phyloP scores from a whole-genome alignment of 129 eudicot species.

The Oenanthe sinensis region DNA sequence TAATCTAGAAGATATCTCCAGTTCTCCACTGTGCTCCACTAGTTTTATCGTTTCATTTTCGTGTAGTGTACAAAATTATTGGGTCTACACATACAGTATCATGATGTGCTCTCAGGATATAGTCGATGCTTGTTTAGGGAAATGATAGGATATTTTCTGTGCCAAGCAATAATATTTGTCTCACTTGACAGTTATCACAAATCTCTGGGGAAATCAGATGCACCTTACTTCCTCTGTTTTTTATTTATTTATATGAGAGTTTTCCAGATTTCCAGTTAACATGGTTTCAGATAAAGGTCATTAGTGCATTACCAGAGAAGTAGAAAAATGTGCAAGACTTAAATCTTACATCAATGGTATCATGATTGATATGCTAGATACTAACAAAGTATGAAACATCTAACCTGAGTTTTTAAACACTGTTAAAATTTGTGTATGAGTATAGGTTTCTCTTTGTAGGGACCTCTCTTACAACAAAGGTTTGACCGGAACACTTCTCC shows the following conservation, averaged over 20 bases:
- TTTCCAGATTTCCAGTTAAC: not conserved
- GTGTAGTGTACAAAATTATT: too few species aligned
- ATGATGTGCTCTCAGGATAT: not conserved
- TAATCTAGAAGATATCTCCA: too few species aligned
- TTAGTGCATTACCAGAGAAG: not conserved
- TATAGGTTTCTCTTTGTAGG: conserved; percentile 29
- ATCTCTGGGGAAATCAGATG: not conserved
- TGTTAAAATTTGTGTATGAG: not conserved
- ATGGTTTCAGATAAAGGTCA: not conserved
- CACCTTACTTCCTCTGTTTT: not conserved
- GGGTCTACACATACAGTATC: not conserved
- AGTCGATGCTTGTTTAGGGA: not conserved
- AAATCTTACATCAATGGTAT: not conserved
- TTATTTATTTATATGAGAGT: not conserved
- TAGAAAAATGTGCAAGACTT: not conserved
- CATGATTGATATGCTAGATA: not conserved
- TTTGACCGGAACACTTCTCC: conserved; percentile 59
- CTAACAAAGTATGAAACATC: not conserved
- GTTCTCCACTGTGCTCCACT: too few species aligned
- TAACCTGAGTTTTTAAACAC: not conserved
- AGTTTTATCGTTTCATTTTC: too few species aligned
- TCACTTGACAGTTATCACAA: not conserved
- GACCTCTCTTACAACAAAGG: conserved; percentile 78
- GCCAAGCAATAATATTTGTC: not conserved
- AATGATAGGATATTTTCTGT: not conserved